A percentile compares a stretch with the other conserved stretches of the same genome.
Conservation (phyloP, 805 yeast species). For the Pichia nanzhaoensis region DNA sequence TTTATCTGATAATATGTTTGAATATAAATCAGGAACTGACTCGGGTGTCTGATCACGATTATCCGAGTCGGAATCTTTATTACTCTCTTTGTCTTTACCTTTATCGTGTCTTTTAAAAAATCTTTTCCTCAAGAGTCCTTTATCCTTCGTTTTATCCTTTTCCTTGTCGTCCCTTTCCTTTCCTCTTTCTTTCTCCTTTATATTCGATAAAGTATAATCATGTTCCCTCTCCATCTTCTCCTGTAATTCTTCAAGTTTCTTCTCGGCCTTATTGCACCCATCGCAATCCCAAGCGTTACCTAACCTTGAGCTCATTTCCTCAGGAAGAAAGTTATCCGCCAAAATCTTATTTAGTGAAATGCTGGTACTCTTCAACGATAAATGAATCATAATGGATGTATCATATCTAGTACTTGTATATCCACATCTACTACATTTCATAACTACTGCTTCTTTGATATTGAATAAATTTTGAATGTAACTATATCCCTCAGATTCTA, state of each 20-base stretch:
- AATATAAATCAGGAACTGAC: slow-evolving; percentile 1
- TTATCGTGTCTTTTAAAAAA: slow-evolving; percentile 2
- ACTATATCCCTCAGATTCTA: slow-evolving; percentile 54
- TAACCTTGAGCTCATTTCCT: slow-evolving; percentile 49
- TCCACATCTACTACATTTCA: slow-evolving; percentile 62
- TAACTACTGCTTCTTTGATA: slow-evolving; percentile 63
- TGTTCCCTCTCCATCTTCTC: slow-evolving; percentile 7
- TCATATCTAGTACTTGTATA: slow-evolving; percentile 49
- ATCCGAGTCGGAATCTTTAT: slow-evolving; percentile 4
- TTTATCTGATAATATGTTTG: slow-evolving; percentile 14
- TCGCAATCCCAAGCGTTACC: slow-evolving; percentile 87
- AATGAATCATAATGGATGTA: slow-evolving; percentile 27
- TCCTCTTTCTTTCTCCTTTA: slow-evolving; percentile 21
- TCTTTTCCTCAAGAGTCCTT: slow-evolving; percentile 1
- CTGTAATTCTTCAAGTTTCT: slow-evolving; percentile 12
- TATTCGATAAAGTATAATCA: slow-evolving; percentile 7
- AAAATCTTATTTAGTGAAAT: slow-evolving; percentile 53
- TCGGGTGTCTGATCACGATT: neutral
- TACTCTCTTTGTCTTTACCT: neutral
- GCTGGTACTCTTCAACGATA: slow-evolving; percentile 22
- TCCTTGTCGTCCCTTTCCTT: slow-evolving; percentile 11
- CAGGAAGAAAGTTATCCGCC: slow-evolving; percentile 53
- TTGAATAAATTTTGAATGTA: slow-evolving; percentile 63
- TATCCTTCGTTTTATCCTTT: slow-evolving; percentile 11
- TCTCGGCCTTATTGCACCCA: slow-evolving; percentile 40